Conservation (phyloP, 805 yeast genomes). For the Zygoascus tannicola region DNA sequence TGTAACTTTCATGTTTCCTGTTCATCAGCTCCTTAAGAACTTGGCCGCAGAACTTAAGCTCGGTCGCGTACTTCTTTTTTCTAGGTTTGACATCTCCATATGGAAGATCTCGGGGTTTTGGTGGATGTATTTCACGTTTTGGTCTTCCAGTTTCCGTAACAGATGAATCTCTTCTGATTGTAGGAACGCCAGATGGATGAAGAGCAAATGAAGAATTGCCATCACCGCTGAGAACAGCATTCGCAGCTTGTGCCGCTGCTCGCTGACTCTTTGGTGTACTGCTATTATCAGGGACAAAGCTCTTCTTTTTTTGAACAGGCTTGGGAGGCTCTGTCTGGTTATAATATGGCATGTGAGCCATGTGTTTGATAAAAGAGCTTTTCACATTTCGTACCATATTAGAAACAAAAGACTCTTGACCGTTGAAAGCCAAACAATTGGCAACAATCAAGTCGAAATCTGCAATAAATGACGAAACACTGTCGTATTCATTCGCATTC, state of each 20-base stretch:
- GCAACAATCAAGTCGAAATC: constrained; percentile 79
- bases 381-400: constrained; percentile 88
- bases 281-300: constrained; percentile 9
- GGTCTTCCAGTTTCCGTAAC: constrained; percentile 62
- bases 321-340: constrained; percentile 23
- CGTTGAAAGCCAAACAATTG: constrained; percentile 80
- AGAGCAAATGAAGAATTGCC: constrained; percentile 26
- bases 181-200: constrained; percentile 43
- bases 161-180: constrained; percentile 66
- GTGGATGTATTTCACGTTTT: constrained; percentile 93
- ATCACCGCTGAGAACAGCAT: constrained; percentile 19
- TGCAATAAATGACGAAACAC: constrained; percentile 55
- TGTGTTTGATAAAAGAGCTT: constrained; percentile 87
- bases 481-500: constrained; percentile 57
- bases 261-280: constrained; percentile 23
- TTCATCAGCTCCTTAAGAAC: constrained; percentile 72
- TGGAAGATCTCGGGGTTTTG: constrained; percentile 87
- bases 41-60: constrained; percentile 75
- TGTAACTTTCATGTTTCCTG: constrained; percentile 74
- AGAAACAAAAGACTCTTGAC: constrained; percentile 70
- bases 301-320: constrained; percentile 19
- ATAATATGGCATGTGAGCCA: constrained; percentile 78
- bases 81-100: constrained; percentile 78
- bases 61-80: constrained; percentile 84
- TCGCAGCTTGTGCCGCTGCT: constrained; percentile 21